Evolutionary conservation across 2,329 filamentous ascomycete species (phyloP).

Genomic region (Microsporum ferrugineum): DNA sequence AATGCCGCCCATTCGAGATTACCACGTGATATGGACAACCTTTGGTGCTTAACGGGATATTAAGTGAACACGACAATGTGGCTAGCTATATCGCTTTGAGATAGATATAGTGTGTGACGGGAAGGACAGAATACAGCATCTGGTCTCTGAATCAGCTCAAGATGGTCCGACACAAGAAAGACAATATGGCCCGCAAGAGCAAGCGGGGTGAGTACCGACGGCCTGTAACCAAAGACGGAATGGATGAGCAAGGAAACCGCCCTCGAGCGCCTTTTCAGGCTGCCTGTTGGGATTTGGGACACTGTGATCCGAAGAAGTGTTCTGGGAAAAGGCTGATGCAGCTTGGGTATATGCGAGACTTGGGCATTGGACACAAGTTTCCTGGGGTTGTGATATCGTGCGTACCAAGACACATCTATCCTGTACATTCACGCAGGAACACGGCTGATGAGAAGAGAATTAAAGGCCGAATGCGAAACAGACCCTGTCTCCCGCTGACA

Average conservation of each 20-base stretch:
- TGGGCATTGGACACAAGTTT: constrained; percentile 84
- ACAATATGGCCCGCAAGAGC: constrained; percentile 58
- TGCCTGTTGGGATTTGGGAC: constrained; percentile 93
- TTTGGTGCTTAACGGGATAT: no score
- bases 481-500: constrained; percentile 72
- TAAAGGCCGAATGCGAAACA: constrained; percentile 71
- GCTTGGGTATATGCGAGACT: constrained; percentile 82
- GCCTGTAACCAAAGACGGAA: constrained; percentile 26
- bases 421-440: background rate
- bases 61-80: no score
- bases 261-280: constrained; percentile 60
- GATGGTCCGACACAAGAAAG: constrained; percentile 97
- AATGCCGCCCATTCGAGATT: no score
- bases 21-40: no score
- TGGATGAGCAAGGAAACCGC: constrained; percentile 30
- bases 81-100: background rate
- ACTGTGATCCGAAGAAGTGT: constrained; percentile 94
- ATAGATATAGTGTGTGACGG: background rate
- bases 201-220: constrained; percentile 55
- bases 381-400: constrained; percentile 80
- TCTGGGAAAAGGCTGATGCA: constrained; percentile 91
- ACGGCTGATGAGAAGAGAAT: constrained; percentile 5
- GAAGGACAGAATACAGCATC: no score
- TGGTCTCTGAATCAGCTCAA: background rate
- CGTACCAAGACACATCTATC: constrained; percentile 14